phyloP scores from a whole-genome alignment of 2,329 filamentous ascomycete species.

The Alternaria sp. region DNA sequence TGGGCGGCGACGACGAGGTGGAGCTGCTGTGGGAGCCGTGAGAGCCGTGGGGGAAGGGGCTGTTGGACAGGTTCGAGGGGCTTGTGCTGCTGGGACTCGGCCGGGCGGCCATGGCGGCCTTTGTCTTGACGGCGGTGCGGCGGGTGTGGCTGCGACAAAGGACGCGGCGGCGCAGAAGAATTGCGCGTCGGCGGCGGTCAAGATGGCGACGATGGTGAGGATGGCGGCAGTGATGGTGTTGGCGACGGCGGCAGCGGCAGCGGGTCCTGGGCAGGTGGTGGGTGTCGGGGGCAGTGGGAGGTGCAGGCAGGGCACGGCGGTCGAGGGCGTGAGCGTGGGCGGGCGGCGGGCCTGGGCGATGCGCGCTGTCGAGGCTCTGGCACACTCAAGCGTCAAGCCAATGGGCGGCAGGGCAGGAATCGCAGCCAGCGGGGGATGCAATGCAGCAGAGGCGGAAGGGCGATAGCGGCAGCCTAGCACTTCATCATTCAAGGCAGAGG shows the following conservation, averaged over 20 bases:
- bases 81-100: constrained; percentile 52
- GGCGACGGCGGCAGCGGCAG: constrained; percentile 1
- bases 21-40: constrained; percentile 50
- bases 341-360: constrained; percentile 20
- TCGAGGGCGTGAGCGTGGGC: constrained; percentile 25
- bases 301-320: constrained; percentile 32
- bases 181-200: not conserved
- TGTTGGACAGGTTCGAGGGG: constrained; percentile 49
- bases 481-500: not conserved
- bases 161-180: constrained; percentile 14
- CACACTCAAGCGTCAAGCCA: constrained; percentile 5
- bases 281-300: constrained; percentile 36
- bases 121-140: constrained; percentile 39
- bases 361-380: constrained; percentile 20
- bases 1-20: constrained; percentile 49
- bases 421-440: constrained; percentile 2
- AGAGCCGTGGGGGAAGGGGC: constrained; percentile 47
- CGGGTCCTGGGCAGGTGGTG: constrained; percentile 28
- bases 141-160: constrained; percentile 42
- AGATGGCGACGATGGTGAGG: not conserved
- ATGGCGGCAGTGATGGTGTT: constrained; percentile 1
- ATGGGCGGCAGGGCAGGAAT: constrained; percentile 23
- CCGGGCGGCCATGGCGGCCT: constrained; percentile 49
- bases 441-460: not conserved
- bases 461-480: not conserved